Base-by-base conservation (phyloP, 768 basidiomycete genomes). In the Lactarius sp. region DNA sequence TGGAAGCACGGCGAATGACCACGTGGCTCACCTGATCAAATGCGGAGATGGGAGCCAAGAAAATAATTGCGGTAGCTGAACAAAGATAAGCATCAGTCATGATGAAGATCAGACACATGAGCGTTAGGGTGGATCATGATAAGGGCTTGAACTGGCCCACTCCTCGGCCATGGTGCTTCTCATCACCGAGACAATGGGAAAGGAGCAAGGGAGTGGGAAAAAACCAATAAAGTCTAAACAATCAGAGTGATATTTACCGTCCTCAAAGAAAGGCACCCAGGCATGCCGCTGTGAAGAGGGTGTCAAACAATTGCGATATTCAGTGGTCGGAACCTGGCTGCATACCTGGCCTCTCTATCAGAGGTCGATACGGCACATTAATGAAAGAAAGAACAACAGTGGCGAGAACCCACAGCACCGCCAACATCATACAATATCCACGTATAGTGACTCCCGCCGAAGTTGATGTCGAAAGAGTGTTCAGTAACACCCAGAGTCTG, bases 351-450 rank as follows among this genome's bases (percentile, higher is more conserved):
- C 67, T 50, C 67, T 59, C 67, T 68, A 59, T 18, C 46, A 36
- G 22, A 36, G 31, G 33, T 7, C 61, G 42, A 51, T 22, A 34
- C n/a, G 37, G 53, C 44, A 39, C 31, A n/a, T 67, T 31, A 66
- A 60, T 55, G 62, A 67, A 7, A 51, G 33, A 4, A 22, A 41
- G 5, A 33, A 37, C 16, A 34, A n/a, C 49, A 49, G 33, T 16
- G 27, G 18, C 31, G 36, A 53, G 14, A 37, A 79, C 87, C 72
- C 71, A 91, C 87, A 56, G 88, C 87, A 52, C 91, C 91, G 46
- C 90, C 90, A 42, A 93, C 90, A 71, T 93, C 91, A 71, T 87
- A 93, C 60, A 92, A 77, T 61, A 85, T 82, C 90, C 90, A 92
- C 58, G 85, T 81, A 70, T 87, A 88, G 49, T 78, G 78, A 60